phyloP scores from a whole-genome alignment of 2,329 filamentous ascomycete species.

The Metarhizium anisopliae region DNA sequence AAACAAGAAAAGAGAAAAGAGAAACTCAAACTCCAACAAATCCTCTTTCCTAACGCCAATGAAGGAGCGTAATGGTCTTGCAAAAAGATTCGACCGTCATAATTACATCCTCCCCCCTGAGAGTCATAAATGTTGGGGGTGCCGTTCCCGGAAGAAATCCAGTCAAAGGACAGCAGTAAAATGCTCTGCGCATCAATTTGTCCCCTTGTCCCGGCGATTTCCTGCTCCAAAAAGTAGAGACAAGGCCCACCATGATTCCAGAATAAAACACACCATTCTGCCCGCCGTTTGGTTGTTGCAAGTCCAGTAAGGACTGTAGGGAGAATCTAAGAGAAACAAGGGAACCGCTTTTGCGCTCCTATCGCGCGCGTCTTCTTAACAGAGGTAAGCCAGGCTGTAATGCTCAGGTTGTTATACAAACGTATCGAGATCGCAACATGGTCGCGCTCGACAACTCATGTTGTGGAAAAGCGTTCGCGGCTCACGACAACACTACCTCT shows the following conservation, averaged over 20 bases:
- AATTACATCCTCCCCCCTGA: conserved; percentile 27
- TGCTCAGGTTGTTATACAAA: background rate
- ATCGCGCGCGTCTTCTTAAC: background rate
- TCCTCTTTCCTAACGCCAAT: conserved; percentile 22
- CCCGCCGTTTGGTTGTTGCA: background rate
- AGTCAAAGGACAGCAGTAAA: background rate
- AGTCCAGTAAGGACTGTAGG: background rate
- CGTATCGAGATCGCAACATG: background rate
- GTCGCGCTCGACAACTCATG: background rate
- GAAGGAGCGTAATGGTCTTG: conserved; percentile 29
- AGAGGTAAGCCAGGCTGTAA: background rate
- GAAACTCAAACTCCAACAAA: conserved; percentile 18
- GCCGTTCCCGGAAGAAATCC: background rate
- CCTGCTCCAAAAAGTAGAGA: background rate
- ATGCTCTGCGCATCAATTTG: background rate
- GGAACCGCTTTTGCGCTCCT: background rate
- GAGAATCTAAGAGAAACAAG: background rate
- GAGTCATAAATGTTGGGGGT: conserved; percentile 2
- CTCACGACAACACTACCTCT: conserved; percentile 33
- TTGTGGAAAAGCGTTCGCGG: background rate
- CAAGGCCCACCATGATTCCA: background rate
- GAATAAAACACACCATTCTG: background rate
- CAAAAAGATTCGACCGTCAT: conserved; percentile 21
- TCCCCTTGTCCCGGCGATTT: background rate
- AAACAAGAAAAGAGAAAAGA: conserved; percentile 6